A percentile compares a stretch with the other conserved stretches of the same genome.
Conservation (phyloP, 148 eudicot genomes). For the Cornus controversa region DNA sequence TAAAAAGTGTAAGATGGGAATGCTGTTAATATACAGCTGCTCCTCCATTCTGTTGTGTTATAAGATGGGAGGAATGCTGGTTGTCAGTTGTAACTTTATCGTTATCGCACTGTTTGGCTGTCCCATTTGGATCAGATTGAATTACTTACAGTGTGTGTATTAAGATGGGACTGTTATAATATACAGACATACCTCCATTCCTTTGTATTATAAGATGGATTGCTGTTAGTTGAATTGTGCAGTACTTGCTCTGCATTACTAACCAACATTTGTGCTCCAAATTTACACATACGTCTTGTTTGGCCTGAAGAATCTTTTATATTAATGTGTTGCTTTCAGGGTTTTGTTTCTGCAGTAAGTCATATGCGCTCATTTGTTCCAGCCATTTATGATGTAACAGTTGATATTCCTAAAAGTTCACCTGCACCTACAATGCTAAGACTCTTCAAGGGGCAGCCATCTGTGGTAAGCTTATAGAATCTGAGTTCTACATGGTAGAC, state of each 20-base stretch:
- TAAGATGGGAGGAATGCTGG: background rate
- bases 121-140: no score
- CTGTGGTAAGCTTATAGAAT: slow-evolving; percentile 64
- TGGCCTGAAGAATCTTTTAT: background rate
- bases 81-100: background rate
- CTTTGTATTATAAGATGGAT: no score
- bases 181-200: no score
- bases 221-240: background rate
- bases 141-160: no score
- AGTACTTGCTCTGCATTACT: background rate
- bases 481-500: background rate
- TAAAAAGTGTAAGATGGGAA: no score
- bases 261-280: background rate
- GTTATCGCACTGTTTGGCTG: no score
- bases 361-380: slow-evolving; percentile 92
- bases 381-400: slow-evolving; percentile 77
- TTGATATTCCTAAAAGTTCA: slow-evolving; percentile 75
- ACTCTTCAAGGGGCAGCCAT: slow-evolving; percentile 82
- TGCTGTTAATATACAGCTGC: no score
- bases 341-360: slow-evolving; percentile 85
- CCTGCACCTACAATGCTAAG: slow-evolving; percentile 84
- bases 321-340: slow-evolving; percentile 43
- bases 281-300: background rate
- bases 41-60: background rate
- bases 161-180: no score